phyloP scores from a whole-genome alignment of 1,284 basidiomycete species.

The Leccinum huronense region DNA sequence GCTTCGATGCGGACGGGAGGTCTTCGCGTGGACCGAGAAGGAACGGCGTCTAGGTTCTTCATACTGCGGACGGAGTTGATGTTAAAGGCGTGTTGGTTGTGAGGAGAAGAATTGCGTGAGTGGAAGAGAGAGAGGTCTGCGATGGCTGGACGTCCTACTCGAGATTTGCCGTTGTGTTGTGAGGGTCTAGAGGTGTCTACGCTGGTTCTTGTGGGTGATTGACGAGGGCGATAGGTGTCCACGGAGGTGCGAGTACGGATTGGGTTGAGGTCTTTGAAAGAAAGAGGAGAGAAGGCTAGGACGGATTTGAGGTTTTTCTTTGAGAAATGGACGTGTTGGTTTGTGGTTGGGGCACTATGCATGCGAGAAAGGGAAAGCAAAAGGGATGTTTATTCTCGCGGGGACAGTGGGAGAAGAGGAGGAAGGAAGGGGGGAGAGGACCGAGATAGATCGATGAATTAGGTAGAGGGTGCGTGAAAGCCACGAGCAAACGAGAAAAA shows the following conservation, averaged over 20 bases:
- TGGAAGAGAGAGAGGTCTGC: constrained; percentile 41
- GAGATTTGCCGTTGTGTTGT: constrained; percentile 28
- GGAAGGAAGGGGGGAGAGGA: constrained; percentile 28
- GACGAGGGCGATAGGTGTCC: constrained; percentile 29
- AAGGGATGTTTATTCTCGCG: constrained; percentile 23
- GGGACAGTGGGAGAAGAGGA: constrained; percentile 11
- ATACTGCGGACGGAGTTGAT: constrained; percentile 35
- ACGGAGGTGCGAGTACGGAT: constrained; percentile 31
- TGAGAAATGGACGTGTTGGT: constrained; percentile 36
- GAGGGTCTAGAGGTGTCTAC: constrained; percentile 35
- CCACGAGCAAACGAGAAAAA: constrained; percentile 37
- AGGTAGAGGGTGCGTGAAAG: constrained; percentile 37
- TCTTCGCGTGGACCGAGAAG: constrained; percentile 36
- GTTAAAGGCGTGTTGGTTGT: constrained; percentile 34
- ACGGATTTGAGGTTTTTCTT: constrained; percentile 45
- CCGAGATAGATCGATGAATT: constrained; percentile 33
- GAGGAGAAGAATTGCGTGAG: constrained; percentile 31
- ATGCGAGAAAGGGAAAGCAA: constrained; percentile 34
- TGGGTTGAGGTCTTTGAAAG: constrained; percentile 33
- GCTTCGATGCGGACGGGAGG: constrained; percentile 52
- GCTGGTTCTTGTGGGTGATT: constrained; percentile 31
- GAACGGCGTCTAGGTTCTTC: constrained; percentile 39
- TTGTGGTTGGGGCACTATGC: constrained; percentile 41
- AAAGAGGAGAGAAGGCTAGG: constrained; percentile 38
- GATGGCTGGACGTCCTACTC: constrained; percentile 35